Percentiles rank a stretch among this genome's conserved stretches.
Evolutionary conservation across 2,329 filamentous ascomycete species (phyloP).

Genomic region (Epichloe sylvatica): DNA sequence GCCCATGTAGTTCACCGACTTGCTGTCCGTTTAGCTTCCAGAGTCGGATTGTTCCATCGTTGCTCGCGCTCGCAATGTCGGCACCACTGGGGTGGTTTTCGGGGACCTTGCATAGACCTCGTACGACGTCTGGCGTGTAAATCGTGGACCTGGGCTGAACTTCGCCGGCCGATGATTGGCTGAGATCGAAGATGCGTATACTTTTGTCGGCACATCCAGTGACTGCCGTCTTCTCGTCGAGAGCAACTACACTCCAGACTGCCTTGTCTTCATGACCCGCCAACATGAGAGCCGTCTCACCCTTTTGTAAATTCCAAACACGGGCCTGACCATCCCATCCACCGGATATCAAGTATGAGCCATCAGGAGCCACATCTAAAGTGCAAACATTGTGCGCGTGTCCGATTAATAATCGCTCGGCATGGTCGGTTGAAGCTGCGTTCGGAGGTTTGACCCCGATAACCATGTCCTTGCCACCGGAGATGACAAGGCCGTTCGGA

Average conservation of each 20-base stretch:
- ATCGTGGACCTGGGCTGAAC: conserved; percentile 40
- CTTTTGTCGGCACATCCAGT: conserved; percentile 87
- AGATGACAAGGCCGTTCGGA: conserved; percentile 69
- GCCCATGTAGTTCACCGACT: conserved; percentile 66
- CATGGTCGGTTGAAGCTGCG: conserved; percentile 55
- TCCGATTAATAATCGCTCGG: conserved; percentile 73
- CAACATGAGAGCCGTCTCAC: conserved; percentile 62
- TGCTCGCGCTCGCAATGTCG: conserved; percentile 88
- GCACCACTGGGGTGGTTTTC: conserved; percentile 63
- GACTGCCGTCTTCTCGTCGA: conserved; percentile 65
- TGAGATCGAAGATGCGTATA: conserved; percentile 70
- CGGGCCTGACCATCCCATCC: conserved; percentile 86
- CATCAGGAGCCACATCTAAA: conserved; percentile 61
- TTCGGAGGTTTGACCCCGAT: conserved; percentile 74
- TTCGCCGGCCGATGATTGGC: conserved; percentile 41
- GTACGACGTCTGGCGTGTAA: conserved; percentile 66
- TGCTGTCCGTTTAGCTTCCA: conserved; percentile 73
- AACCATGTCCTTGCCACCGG: conserved; percentile 81
- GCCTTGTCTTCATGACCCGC: conserved; percentile 59
- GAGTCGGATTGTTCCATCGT: conserved; percentile 76
- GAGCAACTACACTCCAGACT: conserved; percentile 84
- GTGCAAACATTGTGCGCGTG: conserved; percentile 82
- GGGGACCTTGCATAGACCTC: conserved; percentile 76
- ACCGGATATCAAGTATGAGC: conserved; percentile 69
- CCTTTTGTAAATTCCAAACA: conserved; percentile 73